A percentile compares a stretch with the other conserved stretches of the same genome.
Conservation (phyloP, 2,329 filamentous ascomycete species). For the Aureobasidium zeae region DNA sequence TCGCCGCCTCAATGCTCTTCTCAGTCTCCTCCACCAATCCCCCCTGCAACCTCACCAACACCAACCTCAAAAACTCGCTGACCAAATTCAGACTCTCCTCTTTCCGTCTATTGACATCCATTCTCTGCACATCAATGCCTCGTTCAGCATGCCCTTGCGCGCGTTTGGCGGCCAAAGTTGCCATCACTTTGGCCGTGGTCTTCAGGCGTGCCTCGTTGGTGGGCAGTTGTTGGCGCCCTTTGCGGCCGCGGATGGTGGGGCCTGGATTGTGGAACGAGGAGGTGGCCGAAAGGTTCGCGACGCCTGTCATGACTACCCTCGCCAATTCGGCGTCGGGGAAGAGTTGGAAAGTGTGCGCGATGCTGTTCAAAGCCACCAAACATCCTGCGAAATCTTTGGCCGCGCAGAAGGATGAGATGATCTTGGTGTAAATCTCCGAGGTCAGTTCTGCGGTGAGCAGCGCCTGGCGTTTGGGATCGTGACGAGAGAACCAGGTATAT, state of each 20-base stretch:
- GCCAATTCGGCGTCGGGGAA: conserved; percentile 15
- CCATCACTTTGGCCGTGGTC: conserved; percentile 11
- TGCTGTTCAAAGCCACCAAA: conserved; percentile 17
- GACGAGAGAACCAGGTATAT: conserved; percentile 10
- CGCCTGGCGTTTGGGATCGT: background rate
- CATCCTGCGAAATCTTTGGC: conserved; percentile 17
- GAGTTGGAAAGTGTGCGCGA: conserved; percentile 2
- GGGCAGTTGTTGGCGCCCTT: conserved; percentile 14
- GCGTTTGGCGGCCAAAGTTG: background rate
- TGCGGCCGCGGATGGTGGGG: conserved; percentile 4
- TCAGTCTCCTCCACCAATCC: conserved; percentile 11
- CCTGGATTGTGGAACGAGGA: too few species aligned
- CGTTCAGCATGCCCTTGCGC: conserved; percentile 4
- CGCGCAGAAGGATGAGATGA: conserved; percentile 16
- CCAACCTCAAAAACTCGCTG: conserved; percentile 14
- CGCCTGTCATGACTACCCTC: conserved; percentile 12
- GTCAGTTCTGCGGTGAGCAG: conserved; percentile 1
- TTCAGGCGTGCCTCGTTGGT: background rate
- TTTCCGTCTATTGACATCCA: background rate
- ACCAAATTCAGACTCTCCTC: conserved; percentile 15
- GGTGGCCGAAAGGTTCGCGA: conserved; percentile 9
- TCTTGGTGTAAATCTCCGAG: conserved; percentile 15
- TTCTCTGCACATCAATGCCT: background rate
- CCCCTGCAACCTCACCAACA: conserved; percentile 10
- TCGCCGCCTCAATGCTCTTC: conserved; percentile 5